These are phyloP conservation scores for Quercus variabilis DNA, from an alignment of 306 rosid genomes.

Conservation along the genomic window DNA sequence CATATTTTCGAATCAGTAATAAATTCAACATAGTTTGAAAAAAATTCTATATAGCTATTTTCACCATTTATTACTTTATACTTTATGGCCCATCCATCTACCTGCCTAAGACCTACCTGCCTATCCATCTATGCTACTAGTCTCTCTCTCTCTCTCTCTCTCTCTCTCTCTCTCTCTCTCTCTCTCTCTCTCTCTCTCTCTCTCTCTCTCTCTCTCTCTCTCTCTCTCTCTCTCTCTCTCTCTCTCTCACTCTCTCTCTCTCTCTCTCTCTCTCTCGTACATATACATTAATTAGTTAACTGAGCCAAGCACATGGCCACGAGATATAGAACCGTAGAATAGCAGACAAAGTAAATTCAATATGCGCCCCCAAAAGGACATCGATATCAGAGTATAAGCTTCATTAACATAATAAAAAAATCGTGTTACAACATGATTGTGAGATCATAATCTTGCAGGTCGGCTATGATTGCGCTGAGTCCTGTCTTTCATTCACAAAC, in stretches of 20 bases:
- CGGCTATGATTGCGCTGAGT: constrained; percentile 48
- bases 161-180: background rate
- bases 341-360: constrained; percentile 38
- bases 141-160: background rate
- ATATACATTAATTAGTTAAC: constrained; percentile 17
- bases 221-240: background rate
- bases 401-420: constrained; percentile 18
- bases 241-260: background rate
- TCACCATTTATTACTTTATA: too few relatives aligned
- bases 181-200: background rate
- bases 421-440: constrained; percentile 36
- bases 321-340: constrained; percentile 25
- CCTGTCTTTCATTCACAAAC: constrained; percentile 53
- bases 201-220: background rate
- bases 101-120: constrained; percentile 4
- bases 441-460: constrained; percentile 59
- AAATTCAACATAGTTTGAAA: too few relatives aligned
- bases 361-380: constrained; percentile 8
- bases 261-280: background rate
- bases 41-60: too few relatives aligned
- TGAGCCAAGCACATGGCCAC: constrained; percentile 66
- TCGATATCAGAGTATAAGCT: constrained; percentile 2
- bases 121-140: background rate
- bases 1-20: accelerated
- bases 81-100: too few relatives aligned